phyloP scores from a whole-genome alignment of 2,329 filamentous ascomycete genomes.

The Cercospora sojina region DNA sequence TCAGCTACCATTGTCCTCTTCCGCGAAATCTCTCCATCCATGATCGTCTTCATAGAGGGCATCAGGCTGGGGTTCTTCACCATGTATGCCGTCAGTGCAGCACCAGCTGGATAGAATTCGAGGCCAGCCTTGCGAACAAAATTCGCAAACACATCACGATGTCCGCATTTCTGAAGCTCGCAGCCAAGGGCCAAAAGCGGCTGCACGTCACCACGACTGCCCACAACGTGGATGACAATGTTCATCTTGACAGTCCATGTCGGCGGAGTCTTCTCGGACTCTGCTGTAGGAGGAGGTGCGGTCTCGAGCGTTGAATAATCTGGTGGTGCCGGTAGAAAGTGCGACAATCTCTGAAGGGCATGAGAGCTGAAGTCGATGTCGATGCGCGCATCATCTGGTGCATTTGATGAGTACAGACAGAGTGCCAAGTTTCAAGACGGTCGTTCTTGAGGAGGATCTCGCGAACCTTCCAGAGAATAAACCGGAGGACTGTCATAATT shows the following conservation, averaged over 20 bases:
- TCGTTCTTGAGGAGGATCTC: too few relatives aligned
- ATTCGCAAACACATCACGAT: conserved; percentile 65
- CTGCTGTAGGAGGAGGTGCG: background rate
- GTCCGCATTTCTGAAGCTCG: conserved; percentile 64
- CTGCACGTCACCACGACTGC: conserved; percentile 72
- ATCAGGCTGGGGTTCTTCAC: conserved; percentile 38
- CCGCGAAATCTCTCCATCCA: conserved; percentile 36
- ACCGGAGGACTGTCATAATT: background rate
- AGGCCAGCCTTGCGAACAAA: conserved; percentile 47
- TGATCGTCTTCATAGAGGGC: conserved; percentile 29
- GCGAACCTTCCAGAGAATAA: background rate
- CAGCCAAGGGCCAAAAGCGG: conserved; percentile 71
- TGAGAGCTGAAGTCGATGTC: background rate
- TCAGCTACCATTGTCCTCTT: background rate
- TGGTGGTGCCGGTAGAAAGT: background rate
- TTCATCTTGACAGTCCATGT: background rate
- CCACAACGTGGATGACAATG: conserved; percentile 42
- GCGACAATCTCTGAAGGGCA: background rate
- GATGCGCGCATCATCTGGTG: background rate
- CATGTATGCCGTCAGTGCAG: conserved; percentile 62
- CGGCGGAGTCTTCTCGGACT: background rate
- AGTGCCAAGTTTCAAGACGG: too few relatives aligned
- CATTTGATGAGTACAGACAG: too few relatives aligned
- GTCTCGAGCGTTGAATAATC: background rate
- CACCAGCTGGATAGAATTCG: conserved; percentile 79